Percentiles rank a stretch among this genome's conserved stretches.
Evolutionary conservation across 345 rosid species (phyloP).

Genomic region (Gossypium stocksii): DNA sequence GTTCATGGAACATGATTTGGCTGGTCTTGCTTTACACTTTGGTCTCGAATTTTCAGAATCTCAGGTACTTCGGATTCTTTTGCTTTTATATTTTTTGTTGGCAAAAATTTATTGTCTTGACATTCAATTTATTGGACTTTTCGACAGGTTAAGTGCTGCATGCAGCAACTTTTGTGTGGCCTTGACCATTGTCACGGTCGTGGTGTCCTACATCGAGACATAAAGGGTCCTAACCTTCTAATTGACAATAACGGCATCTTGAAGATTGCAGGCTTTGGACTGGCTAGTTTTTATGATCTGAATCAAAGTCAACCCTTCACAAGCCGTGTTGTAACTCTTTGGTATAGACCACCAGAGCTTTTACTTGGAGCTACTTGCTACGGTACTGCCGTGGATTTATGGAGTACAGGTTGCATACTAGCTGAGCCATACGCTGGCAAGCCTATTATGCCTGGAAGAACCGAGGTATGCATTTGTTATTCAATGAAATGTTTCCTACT

Average conservation of each 20-base stretch:
- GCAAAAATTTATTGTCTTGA: neutral
- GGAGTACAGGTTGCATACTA: constrained; percentile 96
- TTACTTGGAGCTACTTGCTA: constrained; percentile 87
- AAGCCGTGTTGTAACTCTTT: constrained; percentile 94
- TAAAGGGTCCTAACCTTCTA: constrained; percentile 91
- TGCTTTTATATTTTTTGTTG: neutral
- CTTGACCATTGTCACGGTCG: constrained; percentile 94
- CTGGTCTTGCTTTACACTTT: constrained; percentile 90
- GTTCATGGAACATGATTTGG: constrained; percentile 96
- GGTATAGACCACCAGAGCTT: constrained; percentile 99
- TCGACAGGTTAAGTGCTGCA: constrained; percentile 82
- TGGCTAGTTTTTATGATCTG: constrained; percentile 84
- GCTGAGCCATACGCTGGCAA: constrained; percentile 92
- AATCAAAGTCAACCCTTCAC: constrained; percentile 69
- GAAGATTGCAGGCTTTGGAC: constrained; percentile 94
- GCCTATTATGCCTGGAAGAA: constrained; percentile 99
- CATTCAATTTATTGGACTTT: neutral
- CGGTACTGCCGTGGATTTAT: constrained; percentile 82
- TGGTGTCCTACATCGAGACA: constrained; percentile 87
- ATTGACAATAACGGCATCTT: constrained; percentile 83
- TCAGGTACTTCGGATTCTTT: constrained; percentile 42
- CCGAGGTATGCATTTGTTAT: constrained; percentile 36
- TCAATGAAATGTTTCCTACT: constrained; percentile 11
- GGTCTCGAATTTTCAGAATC: constrained; percentile 79
- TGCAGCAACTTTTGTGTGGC: constrained; percentile 79